Conservation (phyloP, 495 filamentous ascomycete genomes). For the Talaromyces stipitatus region DNA sequence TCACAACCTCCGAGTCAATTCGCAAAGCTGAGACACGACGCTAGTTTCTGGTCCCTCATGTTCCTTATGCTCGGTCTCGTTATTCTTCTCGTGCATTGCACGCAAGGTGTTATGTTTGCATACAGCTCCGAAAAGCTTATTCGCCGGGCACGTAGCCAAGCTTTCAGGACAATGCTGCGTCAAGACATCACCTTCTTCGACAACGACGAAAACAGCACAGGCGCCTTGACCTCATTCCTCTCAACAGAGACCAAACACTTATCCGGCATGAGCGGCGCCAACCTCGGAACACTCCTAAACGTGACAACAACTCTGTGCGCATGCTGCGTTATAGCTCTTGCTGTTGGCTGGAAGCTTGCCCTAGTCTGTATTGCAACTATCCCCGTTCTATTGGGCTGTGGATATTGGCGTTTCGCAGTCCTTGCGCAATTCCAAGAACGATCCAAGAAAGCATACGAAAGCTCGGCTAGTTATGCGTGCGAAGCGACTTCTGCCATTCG, state of each 20-base stretch:
- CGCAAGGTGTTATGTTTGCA: conserved; percentile 69
- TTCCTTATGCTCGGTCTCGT: conserved; percentile 87
- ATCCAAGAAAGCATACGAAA: conserved; percentile 63
- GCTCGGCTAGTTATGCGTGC: conserved; percentile 76
- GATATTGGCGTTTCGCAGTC: conserved; percentile 83
- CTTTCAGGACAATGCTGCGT: conserved; percentile 83
- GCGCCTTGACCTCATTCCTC: conserved; percentile 76
- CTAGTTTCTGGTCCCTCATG: conserved; percentile 89
- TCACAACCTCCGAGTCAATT: conserved; percentile 39
- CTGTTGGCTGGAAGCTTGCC: conserved; percentile 85
- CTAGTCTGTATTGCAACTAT: conserved; percentile 74
- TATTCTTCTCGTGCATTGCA: conserved; percentile 60
- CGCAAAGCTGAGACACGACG: conserved; percentile 51
- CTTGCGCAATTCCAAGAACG: conserved; percentile 66
- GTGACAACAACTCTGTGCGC: conserved; percentile 66
- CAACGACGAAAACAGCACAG: conserved; percentile 72
- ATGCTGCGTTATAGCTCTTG: conserved; percentile 55
- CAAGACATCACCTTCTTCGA: conserved; percentile 92
- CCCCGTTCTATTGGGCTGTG: conserved; percentile 69
- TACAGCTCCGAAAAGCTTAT: conserved; percentile 79
- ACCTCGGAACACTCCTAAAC: conserved; percentile 72
- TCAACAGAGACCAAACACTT: conserved; percentile 82
- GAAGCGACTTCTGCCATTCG: conserved; percentile 88
- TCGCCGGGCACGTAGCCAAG: conserved; percentile 66
- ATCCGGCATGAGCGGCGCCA: conserved; percentile 71